These are phyloP conservation scores for Ophiostoma himal-ulmi DNA, from an alignment of 2,329 filamentous ascomycete species.

Conservation along the genomic window DNA sequence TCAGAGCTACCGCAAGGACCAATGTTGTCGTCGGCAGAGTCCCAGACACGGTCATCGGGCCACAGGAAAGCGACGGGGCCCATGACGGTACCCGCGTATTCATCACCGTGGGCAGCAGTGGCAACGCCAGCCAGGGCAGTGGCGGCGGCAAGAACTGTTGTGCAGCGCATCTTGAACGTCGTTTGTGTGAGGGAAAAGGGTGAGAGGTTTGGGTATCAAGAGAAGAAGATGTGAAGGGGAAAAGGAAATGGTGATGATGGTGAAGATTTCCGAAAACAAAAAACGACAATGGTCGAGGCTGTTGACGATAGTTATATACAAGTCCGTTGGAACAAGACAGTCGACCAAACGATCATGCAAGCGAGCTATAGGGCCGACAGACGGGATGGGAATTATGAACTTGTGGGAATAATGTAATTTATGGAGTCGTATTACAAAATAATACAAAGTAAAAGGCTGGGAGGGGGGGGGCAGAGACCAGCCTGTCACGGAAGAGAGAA, in stretches of 20 bases:
- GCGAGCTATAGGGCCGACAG: background rate
- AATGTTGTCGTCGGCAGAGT: slow-evolving; percentile 44
- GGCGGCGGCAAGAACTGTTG: slow-evolving; percentile 8
- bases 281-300: background rate
- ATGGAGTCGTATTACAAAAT: background rate
- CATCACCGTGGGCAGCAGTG: slow-evolving; percentile 28
- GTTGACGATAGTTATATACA: slow-evolving; percentile 1
- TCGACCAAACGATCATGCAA: slow-evolving; percentile 10
- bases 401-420: background rate
- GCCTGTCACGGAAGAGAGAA: background rate
- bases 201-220: background rate
- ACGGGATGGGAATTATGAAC: background rate
- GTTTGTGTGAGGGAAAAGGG: background rate
- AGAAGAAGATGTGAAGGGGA: background rate
- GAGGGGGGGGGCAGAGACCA: background rate
- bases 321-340: background rate
- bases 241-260: background rate
- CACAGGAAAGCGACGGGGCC: slow-evolving; percentile 52
- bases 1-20: slow-evolving; percentile 46
- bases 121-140: slow-evolving; percentile 11
- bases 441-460: slow-evolving; percentile 11
- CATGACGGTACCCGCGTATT: slow-evolving; percentile 37
- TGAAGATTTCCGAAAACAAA: background rate
- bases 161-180: slow-evolving; percentile 19
- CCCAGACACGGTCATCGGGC: slow-evolving; percentile 48